Evolutionary conservation across 192 early-diverging fungal genomes (phyloP), one percentile per base, ranked within the genome.

Genomic region (Coemansia sp.): DNA sequence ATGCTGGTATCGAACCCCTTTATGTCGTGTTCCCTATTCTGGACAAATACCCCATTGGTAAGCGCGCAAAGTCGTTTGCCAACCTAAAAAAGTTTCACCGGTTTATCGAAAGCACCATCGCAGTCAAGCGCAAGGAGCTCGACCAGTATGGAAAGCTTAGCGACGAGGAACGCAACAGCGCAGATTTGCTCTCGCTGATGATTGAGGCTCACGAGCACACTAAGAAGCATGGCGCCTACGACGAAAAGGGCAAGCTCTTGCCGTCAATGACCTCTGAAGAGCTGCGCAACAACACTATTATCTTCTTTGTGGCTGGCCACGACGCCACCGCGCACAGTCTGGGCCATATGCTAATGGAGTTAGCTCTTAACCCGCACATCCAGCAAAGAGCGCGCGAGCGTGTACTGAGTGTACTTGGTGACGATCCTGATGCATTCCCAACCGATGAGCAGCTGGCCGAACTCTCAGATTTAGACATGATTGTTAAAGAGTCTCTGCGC

Each of bases 241-340:
- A 72, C 48, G 69, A 80, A 40, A 59, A 64, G 22, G 69, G 71
- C 45, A 73, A 75, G 55, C 64, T 60, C 33, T 55, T 68, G 44
- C 62, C 72, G 19, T 66, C 75, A 17, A 71, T 78, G 74, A 71
- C 68, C 3, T 63, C 57, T 0, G 70, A 82, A 22, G 66, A 69
- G 61, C 66, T 75, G 27, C 71, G 79, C 61, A 73, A 80, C 57
- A 81, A 84, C 40, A 72, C 75, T 4, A 68, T 70, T 15, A 59
- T 84, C 9, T 83, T 83, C 69, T 84, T 78, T 68, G 67, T 84
- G 19, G 83, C 83, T 40, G 83, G 83, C 34, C 76, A 83, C 61
- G 79, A 81, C 19, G 67, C 79, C 18, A 78, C 80, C n/a, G 69
- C 82, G 5, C 50, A 63, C 24, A 58, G 73, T 2, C 43, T 84